Evolutionary conservation across 208 protist genomes (phyloP).

Genomic region (Porcisia deanei): DNA sequence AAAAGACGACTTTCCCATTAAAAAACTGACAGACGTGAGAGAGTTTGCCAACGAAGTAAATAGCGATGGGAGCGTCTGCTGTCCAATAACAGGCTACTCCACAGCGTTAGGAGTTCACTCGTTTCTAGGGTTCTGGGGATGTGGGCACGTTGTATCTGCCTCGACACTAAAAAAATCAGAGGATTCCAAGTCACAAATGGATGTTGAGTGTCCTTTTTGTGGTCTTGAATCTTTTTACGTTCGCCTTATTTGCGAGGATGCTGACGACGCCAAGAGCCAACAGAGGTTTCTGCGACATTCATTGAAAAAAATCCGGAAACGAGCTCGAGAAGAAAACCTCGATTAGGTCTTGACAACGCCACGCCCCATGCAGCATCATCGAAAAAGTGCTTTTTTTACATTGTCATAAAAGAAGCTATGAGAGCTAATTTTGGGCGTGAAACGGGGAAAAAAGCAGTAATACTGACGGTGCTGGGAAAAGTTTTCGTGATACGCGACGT

Average conservation of each 20-base stretch:
- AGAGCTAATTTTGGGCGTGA: no score
- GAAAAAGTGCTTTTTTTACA: not conserved
- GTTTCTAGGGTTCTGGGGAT: conserved; percentile 82
- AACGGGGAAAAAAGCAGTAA: no score
- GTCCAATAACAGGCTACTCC: conserved; percentile 57
- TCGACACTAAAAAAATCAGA: conserved; percentile 22
- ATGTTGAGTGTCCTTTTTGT: conserved; percentile 40
- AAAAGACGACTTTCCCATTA: conserved; percentile 12
- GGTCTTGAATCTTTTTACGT: conserved; percentile 41
- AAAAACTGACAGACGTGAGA: conserved; percentile 56
- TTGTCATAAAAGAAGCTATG: not conserved
- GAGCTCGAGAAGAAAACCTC: not conserved
- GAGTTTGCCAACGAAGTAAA: conserved; percentile 43
- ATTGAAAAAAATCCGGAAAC: conserved; percentile 18
- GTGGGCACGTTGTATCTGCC: conserved; percentile 65
- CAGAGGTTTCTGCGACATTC: conserved; percentile 7
- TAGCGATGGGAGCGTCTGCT: conserved; percentile 44
- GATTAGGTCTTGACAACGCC: not conserved
- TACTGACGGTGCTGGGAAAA: no score
- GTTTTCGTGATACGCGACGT: no score
- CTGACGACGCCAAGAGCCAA: conserved; percentile 26
- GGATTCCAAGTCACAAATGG: conserved; percentile 12
- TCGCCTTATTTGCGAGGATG: conserved; percentile 41
- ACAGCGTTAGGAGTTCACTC: conserved; percentile 46
- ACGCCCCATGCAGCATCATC: not conserved